phyloP scores from a whole-genome alignment of 495 filamentous ascomycete genomes.

The Hypoxylon intermedium region DNA sequence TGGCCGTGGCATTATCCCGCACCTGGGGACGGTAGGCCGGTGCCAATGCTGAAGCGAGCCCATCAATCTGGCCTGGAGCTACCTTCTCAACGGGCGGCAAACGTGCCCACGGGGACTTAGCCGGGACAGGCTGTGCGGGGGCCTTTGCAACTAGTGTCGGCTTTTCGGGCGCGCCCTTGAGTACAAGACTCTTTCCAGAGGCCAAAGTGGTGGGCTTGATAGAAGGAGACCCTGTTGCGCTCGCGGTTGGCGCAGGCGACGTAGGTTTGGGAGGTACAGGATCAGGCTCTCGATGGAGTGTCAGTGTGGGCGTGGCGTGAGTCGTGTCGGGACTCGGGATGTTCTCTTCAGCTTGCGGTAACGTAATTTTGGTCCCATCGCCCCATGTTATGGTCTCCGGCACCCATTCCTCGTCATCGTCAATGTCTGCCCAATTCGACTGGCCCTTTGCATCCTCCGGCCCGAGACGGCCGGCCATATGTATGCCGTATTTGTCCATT shows the following conservation, averaged over 20 bases:
- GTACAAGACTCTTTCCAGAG: slow-evolving; percentile 62
- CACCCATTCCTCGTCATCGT: slow-evolving; percentile 98
- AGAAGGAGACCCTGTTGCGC: slow-evolving; percentile 45
- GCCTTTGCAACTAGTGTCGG: slow-evolving; percentile 81
- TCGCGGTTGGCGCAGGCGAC: slow-evolving; percentile 46
- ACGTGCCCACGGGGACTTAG: slow-evolving; percentile 90
- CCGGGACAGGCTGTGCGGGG: slow-evolving; percentile 70
- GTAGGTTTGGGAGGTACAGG: slow-evolving; percentile 46
- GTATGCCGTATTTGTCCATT: slow-evolving; percentile 88
- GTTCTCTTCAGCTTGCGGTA: slow-evolving; percentile 67
- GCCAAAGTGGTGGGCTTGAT: slow-evolving; percentile 53
- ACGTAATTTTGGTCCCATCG: slow-evolving; percentile 90
- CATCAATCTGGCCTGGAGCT: slow-evolving; percentile 68
- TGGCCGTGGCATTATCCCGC: slow-evolving; percentile 41
- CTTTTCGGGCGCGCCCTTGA: slow-evolving; percentile 75
- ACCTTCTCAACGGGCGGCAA: slow-evolving; percentile 84
- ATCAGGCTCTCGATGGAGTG: slow-evolving; percentile 29
- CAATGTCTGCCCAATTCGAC: slow-evolving; percentile 96
- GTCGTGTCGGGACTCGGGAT: slow-evolving; percentile 49
- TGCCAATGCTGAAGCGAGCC: slow-evolving; percentile 36
- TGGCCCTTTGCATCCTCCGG: slow-evolving; percentile 79
- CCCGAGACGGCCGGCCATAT: slow-evolving; percentile 89
- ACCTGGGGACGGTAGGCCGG: slow-evolving; percentile 40
- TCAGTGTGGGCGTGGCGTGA: slow-evolving; percentile 15
- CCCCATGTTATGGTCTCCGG: slow-evolving; percentile 97